A percentile compares a stretch with the other conserved stretches of the same genome.
phyloP scores from a whole-genome alignment of 2,329 filamentous ascomycete species.

The Ploettnerulaceae sp. region DNA sequence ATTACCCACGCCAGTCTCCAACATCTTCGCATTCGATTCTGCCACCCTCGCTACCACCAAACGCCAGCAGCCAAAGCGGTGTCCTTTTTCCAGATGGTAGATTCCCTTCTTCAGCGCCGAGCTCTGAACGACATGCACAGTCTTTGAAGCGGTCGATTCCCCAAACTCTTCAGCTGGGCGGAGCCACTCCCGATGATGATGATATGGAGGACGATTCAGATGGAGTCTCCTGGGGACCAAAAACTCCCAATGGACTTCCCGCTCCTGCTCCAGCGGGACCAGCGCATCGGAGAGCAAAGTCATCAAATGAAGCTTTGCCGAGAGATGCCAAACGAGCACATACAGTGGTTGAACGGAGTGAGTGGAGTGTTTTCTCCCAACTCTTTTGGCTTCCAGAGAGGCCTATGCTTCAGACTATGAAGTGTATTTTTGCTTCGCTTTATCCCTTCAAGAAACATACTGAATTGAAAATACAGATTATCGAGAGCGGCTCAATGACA shows the following conservation, averaged over 20 bases:
- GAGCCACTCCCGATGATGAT: neutral
- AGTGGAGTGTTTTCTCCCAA: neutral
- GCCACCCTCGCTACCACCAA: neutral
- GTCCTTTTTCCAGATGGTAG: neutral
- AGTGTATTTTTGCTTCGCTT: neutral
- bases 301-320: slow-evolving; percentile 9
- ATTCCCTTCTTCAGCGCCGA: neutral
- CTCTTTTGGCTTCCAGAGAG: too few species aligned
- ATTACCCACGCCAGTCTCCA: neutral
- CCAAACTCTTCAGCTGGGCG: neutral
- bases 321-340: slow-evolving; percentile 22
- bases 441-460: neutral
- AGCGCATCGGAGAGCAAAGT: slow-evolving; percentile 4
- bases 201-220: slow-evolving; percentile 6
- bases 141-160: neutral
- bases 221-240: slow-evolving; percentile 2
- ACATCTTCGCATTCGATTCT: neutral
- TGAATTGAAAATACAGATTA: slow-evolving; percentile 14
- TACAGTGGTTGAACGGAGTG: slow-evolving; percentile 23
- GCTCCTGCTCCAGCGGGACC: neutral
- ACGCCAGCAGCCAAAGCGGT: neutral
- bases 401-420: too few species aligned
- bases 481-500: slow-evolving; percentile 25
- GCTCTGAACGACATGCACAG: neutral
- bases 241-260: neutral